These are phyloP conservation scores for Leucoagaricus sp. DNA, from an alignment of 1,284 basidiomycete species.

Conservation along the genomic window DNA sequence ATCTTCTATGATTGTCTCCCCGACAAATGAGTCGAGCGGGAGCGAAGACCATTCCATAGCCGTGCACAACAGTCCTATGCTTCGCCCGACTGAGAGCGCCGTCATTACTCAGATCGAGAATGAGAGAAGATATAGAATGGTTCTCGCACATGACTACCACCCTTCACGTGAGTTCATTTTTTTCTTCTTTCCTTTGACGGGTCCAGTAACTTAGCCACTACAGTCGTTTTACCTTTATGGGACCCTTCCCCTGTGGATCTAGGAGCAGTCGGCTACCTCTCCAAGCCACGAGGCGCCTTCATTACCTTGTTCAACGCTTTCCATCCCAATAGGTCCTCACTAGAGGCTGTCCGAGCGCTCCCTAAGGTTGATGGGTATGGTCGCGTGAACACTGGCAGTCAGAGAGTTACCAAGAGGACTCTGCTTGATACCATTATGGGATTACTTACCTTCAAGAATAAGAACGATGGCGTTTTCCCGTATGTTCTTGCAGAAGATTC, in stretches of 20 bases:
- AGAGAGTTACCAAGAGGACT: constrained; percentile 53
- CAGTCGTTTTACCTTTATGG: constrained; percentile 76
- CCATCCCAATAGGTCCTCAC: constrained; percentile 45
- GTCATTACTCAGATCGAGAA: constrained; percentile 46
- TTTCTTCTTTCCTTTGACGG: neutral
- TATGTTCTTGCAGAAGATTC: constrained; percentile 18
- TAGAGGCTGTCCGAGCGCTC: constrained; percentile 36
- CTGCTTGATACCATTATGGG: constrained; percentile 50
- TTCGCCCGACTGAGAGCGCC: constrained; percentile 49
- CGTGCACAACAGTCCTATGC: constrained; percentile 37
- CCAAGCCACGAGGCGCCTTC: constrained; percentile 63
- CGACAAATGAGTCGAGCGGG: neutral
- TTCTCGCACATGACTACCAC: constrained; percentile 67
- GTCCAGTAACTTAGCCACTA: neutral
- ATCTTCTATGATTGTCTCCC: constrained; percentile 17
- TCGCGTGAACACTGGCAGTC: constrained; percentile 41
- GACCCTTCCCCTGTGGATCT: constrained; percentile 57
- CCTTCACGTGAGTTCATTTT: constrained; percentile 53
- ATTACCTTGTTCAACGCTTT: constrained; percentile 70
- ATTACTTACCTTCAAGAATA: constrained; percentile 45
- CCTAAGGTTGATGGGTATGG: constrained; percentile 62
- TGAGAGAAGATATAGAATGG: constrained; percentile 62
- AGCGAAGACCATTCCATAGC: constrained; percentile 12
- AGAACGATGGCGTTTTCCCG: constrained; percentile 28
- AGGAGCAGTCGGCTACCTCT: constrained; percentile 73